Percentiles rank a stretch among this genome's conserved stretches.
These are phyloP conservation scores for Yamadazyma diddensiae DNA, from an alignment of 1,139 yeast species.

Conservation along the genomic window DNA sequence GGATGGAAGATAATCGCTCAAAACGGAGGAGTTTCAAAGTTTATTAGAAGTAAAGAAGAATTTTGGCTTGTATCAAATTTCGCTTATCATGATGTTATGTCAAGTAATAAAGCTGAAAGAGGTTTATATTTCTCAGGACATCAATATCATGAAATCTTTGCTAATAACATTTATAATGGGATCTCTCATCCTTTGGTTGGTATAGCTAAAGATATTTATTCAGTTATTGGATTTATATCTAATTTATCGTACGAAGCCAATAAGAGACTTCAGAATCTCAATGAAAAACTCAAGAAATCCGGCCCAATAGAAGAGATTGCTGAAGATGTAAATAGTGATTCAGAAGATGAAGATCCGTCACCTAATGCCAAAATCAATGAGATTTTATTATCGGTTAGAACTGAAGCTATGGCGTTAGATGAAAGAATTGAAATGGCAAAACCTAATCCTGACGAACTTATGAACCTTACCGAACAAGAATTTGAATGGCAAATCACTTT, in stretches of 20 bases:
- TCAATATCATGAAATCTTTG: constrained; percentile 56
- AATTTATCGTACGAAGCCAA: constrained; percentile 55
- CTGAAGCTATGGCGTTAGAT: constrained; percentile 48
- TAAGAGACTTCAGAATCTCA: constrained; percentile 19
- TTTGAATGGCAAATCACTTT: constrained; percentile 65
- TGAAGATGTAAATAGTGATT: background rate
- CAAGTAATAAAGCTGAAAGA: constrained; percentile 55
- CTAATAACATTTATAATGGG: constrained; percentile 34
- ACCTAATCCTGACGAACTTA: constrained; percentile 54
- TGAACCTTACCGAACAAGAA: constrained; percentile 49
- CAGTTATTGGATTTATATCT: constrained; percentile 66
- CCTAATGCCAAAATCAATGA: constrained; percentile 24
- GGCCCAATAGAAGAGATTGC: background rate
- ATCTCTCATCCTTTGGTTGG: constrained; percentile 69
- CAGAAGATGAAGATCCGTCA: constrained; percentile 13
- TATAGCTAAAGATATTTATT: constrained; percentile 63
- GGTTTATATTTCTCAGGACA: constrained; percentile 56
- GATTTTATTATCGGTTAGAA: constrained; percentile 24
- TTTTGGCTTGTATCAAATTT: constrained; percentile 79
- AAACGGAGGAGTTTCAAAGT: constrained; percentile 60
- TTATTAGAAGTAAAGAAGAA: constrained; percentile 52
- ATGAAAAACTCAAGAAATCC: constrained; percentile 8
- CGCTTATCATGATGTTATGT: constrained; percentile 76
- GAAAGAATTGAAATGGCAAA: constrained; percentile 45
- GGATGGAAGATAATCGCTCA: constrained; percentile 56